Base-by-base conservation (phyloP, 192 early-diverging fungal genomes). In the Bifiguratus adelaidae region DNA sequence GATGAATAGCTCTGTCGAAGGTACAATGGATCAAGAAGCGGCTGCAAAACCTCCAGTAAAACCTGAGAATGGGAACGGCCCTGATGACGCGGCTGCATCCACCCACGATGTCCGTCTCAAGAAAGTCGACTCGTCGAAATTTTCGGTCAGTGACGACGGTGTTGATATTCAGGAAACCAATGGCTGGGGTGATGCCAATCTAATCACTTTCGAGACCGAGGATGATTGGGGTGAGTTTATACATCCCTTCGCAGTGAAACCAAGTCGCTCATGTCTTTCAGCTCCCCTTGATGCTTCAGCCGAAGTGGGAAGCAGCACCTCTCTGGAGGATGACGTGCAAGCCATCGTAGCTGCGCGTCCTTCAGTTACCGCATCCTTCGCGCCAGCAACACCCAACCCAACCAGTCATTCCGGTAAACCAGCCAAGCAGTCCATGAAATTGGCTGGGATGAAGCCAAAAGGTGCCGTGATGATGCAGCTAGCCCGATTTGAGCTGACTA, bases 181-280 rank as follows among this genome's bases (percentile, higher is more conserved):
- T 42, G 44, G 30, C 1, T 61, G 50, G 52, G 48, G 42, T 16
- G 25, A 53, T 26, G 48, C 50, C 30, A 21, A 47, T 22, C 44
- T 34, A n/a, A 56, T 41, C 42, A 33, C 3, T 60, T 68, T 58
- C 56, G 56, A 65, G 16, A 48, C 53, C 8, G 56, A 68, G 20
- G 70, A 71, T 23, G 60, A 55, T 15, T 55, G 64, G 51, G 64
- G 67, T 65, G 58, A 36, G 5, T 50, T 55, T 25, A 47, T 15
- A 35, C 25, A 56, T 15, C 53, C 49, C 5, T 56, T 62, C 37
- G 60, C 54, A 40, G 53, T 50, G 0, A 62, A 56, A 53, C 53
- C 51, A 9, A 19, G 8, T 7, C 12, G 16, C 29, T 25, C 19
- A 15, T 24, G 15, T 6, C 15, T 15, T 0, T 6, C 44, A 21